Conservation (phyloP, 257 asterid species). For the Rubia yunnanensis region DNA sequence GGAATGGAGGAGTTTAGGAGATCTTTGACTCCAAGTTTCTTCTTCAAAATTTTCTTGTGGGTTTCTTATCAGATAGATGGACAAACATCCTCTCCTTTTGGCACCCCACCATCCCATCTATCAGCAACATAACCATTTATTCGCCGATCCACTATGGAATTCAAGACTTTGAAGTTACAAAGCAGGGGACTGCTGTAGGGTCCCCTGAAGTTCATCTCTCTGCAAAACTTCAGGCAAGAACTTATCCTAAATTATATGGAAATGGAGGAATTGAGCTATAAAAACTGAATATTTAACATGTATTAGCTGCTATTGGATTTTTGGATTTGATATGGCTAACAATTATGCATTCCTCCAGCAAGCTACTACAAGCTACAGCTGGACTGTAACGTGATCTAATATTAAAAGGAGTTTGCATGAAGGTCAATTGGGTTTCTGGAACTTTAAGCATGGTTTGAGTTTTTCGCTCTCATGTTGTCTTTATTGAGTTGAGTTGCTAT, state of each 20-base stretch:
- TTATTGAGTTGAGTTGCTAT: too few species aligned
- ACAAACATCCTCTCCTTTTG: constrained; percentile 33
- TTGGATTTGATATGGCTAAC: too few species aligned
- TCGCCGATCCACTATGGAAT: constrained; percentile 51
- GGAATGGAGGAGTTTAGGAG: constrained; percentile 93
- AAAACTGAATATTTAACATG: neutral
- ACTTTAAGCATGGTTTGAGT: too few species aligned
- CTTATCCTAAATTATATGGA: neutral
- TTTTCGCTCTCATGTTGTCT: too few species aligned
- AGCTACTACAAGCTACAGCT: too few species aligned
- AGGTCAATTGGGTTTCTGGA: too few species aligned
- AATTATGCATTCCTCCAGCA: too few species aligned
- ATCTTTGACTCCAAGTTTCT: constrained; percentile 81
- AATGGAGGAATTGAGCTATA: neutral
- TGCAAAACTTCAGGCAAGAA: constrained; percentile 68
- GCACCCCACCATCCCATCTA: constrained; percentile 54
- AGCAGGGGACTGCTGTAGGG: constrained; percentile 78
- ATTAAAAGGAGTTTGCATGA: too few species aligned
- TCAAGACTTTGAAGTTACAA: constrained; percentile 69
- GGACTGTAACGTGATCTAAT: too few species aligned
- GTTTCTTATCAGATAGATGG: constrained; percentile 75
- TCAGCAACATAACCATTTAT: constrained; percentile 60
- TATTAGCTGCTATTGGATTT: too few species aligned
- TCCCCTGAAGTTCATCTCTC: constrained; percentile 90
- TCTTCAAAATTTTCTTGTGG: constrained; percentile 89